Base-by-base conservation (phyloP, 805 yeast species). In the Hanseniaspora guilliermondii region DNA sequence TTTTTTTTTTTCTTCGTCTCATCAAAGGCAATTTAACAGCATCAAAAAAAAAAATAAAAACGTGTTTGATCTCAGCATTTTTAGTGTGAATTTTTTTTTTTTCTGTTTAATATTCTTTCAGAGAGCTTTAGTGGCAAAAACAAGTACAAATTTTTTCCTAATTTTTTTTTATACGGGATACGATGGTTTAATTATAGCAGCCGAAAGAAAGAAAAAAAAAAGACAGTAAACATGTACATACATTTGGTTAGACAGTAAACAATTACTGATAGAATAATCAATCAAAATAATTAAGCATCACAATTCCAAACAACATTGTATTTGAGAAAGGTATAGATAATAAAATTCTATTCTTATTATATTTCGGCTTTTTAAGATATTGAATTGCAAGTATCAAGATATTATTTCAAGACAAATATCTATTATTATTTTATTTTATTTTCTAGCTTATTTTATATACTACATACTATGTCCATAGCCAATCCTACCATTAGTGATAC, bases 401-500 rank as follows among this genome's bases (percentile, higher is more conserved):
- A 30, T 9, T 9, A 30, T 30, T 30, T 14, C 33, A 30, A 30
- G 33, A 7, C 33, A 30, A 30, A 30, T 14, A 30, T 30, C 33
- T 30, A 9, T 30, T 30, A 30, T 30, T 6, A 19, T 41, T 25
- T 24, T 5, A 22, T 17, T 5, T 42, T 11, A 17, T 6, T 39
- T 41, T 25, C 5, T 5, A 22, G 33, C 11, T 42, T 11, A 17
- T 2, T 25, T 16, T 9, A 17, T 2, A 42, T 6, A 25, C 14
- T 24, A 24, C 27, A 11, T 21, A 22, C 3, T 27, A 52, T 52
- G 55, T 52, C 55, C 8, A 37, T 52, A 17, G 55, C 55, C 16
- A 52, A 52, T 22, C 55, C 55, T 4, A 41, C 41, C 3, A 37
- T 24, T 8, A 35, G 12, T 19, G 19, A 12, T n/a, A 24, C 36